Conservation (phyloP, 768 basidiomycete species). For the Xanthoconium purpureum region DNA sequence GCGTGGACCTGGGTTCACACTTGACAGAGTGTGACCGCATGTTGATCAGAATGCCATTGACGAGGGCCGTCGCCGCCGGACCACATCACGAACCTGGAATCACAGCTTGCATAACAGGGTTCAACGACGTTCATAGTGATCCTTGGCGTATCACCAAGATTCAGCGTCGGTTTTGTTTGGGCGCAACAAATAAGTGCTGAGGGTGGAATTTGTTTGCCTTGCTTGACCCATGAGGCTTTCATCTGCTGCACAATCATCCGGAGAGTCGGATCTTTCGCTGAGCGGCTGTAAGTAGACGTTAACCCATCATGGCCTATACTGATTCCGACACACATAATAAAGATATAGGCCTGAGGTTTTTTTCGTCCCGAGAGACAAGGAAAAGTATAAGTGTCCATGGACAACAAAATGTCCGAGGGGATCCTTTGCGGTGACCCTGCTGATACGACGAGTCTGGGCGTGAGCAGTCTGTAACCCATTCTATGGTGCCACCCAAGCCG, state of each 20-base stretch:
- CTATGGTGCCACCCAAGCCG: conserved; percentile 6
- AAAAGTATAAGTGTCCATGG: not conserved
- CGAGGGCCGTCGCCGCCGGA: not conserved
- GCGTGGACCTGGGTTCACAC: not conserved
- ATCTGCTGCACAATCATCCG: not conserved
- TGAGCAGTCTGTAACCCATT: not conserved
- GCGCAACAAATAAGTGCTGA: not conserved
- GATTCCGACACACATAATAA: conserved; percentile 6
- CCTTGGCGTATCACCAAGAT: no score
- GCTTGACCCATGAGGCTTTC: conserved; percentile 21
- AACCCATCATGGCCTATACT: conserved; percentile 1
- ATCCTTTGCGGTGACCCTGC: conserved; percentile 5
- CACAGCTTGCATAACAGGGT: not conserved
- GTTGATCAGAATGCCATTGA: conserved; percentile 2
- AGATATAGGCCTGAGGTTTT: not conserved
- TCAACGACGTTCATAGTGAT: no score
- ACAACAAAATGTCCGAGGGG: conserved; percentile 7
- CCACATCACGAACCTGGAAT: not conserved
- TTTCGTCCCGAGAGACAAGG: not conserved
- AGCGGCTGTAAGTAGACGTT: conserved; percentile 6
- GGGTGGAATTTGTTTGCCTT: conserved; percentile 1
- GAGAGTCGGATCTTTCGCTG: not conserved
- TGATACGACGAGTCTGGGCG: not conserved
- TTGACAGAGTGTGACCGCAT: not conserved
- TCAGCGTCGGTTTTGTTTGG: not conserved